Evolutionary conservation across 352 stramenopile species (phyloP).

Genomic region (Phytopythium ostracodes): DNA sequence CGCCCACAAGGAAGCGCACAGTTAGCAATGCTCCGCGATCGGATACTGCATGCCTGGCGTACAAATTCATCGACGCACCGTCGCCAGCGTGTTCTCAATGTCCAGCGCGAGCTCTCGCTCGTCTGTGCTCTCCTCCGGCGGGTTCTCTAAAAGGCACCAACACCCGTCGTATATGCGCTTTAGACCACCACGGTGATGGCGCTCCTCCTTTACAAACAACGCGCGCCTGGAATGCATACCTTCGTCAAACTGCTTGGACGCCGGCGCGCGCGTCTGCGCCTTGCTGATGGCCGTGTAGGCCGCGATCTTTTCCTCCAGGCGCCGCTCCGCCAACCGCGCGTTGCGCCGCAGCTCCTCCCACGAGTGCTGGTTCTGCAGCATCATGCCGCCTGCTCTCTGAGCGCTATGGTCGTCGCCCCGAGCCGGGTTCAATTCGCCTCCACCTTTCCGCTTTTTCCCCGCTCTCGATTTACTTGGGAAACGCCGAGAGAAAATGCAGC

Average conservation of each 20-base stretch:
- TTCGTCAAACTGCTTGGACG: conserved; percentile 45
- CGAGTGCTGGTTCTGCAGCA: conserved; percentile 55
- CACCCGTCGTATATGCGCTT: not conserved
- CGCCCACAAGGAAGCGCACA: not conserved
- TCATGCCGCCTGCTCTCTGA: conserved; percentile 21
- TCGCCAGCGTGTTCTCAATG: conserved; percentile 71
- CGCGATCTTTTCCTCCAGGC: conserved; percentile 81
- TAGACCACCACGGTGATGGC: too few species aligned
- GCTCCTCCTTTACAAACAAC: too few species aligned
- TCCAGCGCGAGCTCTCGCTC: conserved; percentile 65
- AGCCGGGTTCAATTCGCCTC: not conserved
- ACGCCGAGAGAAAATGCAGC: not conserved
- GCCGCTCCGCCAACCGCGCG: conserved; percentile 65
- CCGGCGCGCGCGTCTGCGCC: conserved; percentile 25
- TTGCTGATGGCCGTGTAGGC: conserved; percentile 62
- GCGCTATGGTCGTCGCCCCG: not conserved
- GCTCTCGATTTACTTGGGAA: not conserved
- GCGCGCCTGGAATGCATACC: too few species aligned
- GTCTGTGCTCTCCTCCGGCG: conserved; percentile 40
- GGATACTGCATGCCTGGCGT: not conserved
- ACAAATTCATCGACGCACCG: conserved; percentile 25
- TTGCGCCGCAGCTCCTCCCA: conserved; percentile 78
- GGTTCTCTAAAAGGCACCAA: conserved; percentile 45
- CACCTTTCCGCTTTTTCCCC: not conserved
- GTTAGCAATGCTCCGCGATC: not conserved